These are phyloP conservation scores for Triadica sebifera DNA, from an alignment of 345 rosid species.

Conservation along the genomic window DNA sequence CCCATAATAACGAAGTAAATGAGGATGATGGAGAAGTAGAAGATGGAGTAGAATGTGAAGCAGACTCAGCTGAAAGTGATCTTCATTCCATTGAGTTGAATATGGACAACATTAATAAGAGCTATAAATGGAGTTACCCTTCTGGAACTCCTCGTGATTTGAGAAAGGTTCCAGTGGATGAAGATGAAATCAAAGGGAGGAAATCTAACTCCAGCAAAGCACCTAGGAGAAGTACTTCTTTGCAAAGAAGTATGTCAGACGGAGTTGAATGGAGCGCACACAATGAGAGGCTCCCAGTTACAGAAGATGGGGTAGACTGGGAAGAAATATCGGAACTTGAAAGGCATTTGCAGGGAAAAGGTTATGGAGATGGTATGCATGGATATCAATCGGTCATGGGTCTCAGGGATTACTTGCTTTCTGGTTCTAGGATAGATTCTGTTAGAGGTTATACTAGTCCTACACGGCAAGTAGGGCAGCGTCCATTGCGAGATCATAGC, in stretches of 20 bases:
- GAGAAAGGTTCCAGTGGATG: constrained; percentile 34
- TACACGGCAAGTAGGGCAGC: constrained; percentile 29
- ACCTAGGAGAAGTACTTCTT: constrained; percentile 54
- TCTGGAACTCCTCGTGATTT: constrained; percentile 36
- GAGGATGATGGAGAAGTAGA: constrained; percentile 68
- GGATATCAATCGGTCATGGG: constrained; percentile 60
- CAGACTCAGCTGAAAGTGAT: constrained; percentile 79
- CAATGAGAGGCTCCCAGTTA: constrained; percentile 47
- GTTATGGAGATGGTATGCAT: constrained; percentile 54
- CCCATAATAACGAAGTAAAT: constrained; percentile 41
- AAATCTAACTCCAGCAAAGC: constrained; percentile 54
- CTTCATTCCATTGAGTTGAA: constrained; percentile 82
- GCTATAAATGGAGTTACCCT: constrained; percentile 60
- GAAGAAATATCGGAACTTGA: constrained; percentile 49
- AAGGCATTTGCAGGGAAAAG: constrained; percentile 42
- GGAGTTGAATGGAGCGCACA: constrained; percentile 71
- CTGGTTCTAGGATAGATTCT: constrained; percentile 50
- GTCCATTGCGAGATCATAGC: background rate
- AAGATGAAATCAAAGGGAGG: constrained; percentile 57
- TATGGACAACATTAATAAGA: constrained; percentile 55
- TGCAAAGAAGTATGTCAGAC: constrained; percentile 82
- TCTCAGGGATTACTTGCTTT: constrained; percentile 58
- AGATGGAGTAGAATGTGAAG: constrained; percentile 47
- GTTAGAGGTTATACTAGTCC: constrained; percentile 57
- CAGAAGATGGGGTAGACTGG: constrained; percentile 56